Base-by-base conservation (phyloP, 2,329 filamentous ascomycete species). In the Elsinoe arachidis region DNA sequence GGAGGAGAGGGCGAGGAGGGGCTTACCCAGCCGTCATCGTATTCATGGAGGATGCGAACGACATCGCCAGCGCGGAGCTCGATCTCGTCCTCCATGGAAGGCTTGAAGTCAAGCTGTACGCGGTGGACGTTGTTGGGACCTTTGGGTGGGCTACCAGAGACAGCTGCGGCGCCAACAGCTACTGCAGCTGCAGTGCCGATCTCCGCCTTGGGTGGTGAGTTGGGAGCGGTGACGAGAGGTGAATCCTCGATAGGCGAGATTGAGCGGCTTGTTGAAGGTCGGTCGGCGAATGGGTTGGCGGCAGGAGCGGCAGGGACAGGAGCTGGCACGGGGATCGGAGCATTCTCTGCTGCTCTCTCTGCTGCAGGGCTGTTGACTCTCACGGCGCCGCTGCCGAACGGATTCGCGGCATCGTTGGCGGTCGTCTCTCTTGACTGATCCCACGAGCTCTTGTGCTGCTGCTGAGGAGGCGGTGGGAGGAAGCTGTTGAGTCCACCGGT, bases 1-100 rank as follows among this genome's bases (percentile, higher is more conserved):
- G 26, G 9, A 5, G 11, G 14, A 34, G 37, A 30, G 23, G 9
- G 9, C 21, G n/a, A n/a, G n/a, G n/a, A n/a, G 57, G 14, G 33
- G 80, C 87, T 80, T 81, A 92, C 88, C 93, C 93, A 99, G 66
- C 93, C 93, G 73, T 99, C 93, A 69, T 99, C 93, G 67, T 97
- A 99, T 73, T 96, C 91, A 68, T 97, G 92, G 55, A 97, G 78
- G 62, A 99, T 77, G 62, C 92, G 83, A 53, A 97, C 89, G 51
- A 99, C 78, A 61, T 95, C 85, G 55, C 93, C 93, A 58, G 86
- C 82, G 61, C 78, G 81, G 44, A 99, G 79, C 61, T 84, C 87
- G 67, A 99, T 78, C 73, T 99, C 93, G 68, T 99, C 93, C 5
- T 90, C 87, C 79, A 97, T 86, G 2, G 88, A 92, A 23, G 93